Evolutionary conservation across 805 yeast genomes (phyloP), one percentile per base, ranked within the genome.

Genomic region (Lipomyces sp.): DNA sequence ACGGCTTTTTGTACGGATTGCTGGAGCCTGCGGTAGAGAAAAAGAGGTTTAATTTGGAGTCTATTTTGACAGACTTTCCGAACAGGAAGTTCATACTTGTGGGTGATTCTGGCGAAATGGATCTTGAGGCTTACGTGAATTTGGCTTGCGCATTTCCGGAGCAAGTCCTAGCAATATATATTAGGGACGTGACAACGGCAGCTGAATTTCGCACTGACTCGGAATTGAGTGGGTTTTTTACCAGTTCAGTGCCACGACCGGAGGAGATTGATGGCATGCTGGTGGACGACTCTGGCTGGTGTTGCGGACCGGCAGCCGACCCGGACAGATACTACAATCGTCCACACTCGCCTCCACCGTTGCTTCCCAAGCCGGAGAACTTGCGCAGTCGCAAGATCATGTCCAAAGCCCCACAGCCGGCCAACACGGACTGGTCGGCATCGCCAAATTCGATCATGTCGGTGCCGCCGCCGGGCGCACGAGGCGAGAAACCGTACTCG

Each of bases 41-140:
- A 39, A 93, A 93, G 67, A 76, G 80, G 53, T 75, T 76, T 11
- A 76, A 87, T 1, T 73, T 95, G 45, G 70, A 74, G 36, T 76
- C 78, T 49, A 76, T 93, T 6, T 57, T 88, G 22, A 65, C 69
- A 2, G 95, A 90, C 63, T 91, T 87, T 64, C 88, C 95, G 0
- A 54, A 78, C 0, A 81, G 90, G 57, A 82, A 78, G 61, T 91
- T 93, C 65, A 76, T 93, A 22, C 71, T 95, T 44, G 77, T 93
- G 14, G 99, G 99, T 29, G 99, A 93, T 65, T 84, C 96, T 2
- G 98, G 98, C 1, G 98, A 93, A 64, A 84, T 83, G 58, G 99
- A 93, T 70, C 71, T 91, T 38, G 98, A 95, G 63, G 95, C 97
- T 0, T 93, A 93, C 65, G 75, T 80, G 4, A 83, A 83, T 24